Base-by-base conservation (phyloP, 2,329 filamentous ascomycete genomes). In the Venturia aucupariae region DNA sequence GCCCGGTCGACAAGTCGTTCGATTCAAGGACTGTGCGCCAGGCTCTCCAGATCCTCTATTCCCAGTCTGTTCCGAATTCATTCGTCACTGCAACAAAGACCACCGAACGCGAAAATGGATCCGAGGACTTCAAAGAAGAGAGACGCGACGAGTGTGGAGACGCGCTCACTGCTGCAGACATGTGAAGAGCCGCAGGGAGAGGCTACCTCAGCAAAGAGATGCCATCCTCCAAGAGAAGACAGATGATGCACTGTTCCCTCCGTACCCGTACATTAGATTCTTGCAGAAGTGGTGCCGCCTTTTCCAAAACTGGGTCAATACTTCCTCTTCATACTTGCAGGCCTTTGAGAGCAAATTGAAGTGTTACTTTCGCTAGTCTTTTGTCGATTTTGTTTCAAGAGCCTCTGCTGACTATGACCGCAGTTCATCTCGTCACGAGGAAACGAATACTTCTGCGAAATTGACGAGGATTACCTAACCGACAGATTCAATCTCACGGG, bases 361-460 rank as follows among this genome's bases (percentile, higher is more conserved):
- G 13, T 6, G 24, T 48, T 48, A 8, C 1, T 41, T 41, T 41
- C 39, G 13, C 39, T 41, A 13, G 15, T 13, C 10, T 41, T 41
- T 17, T 10, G 39, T 4, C 39, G 13, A 24, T 22, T n/a, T 48
- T 22, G 19, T 22, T 8, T 48, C 19, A 22, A 11, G 19, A 57
- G 30, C 51, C 30, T 35, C 10, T 35, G 30, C 51, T 57, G 30
- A 57, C 41, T 22, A 1, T n/a, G 7, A 8, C 5, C 10, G 61
- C 73, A 99, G 94, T 99, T 99, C 76, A 97, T 97, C 72, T 97
- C 93, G 4, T 96, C 92, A 6, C 86, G 94, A 64, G 94, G 94
- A 69, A 97, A 99, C 78, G 94, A 99, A 76, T 99, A 99, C 79
- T 99, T 97, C 73, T 99, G 94, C 84, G 94, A 99, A 75, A 97